A percentile compares a stretch with the other conserved stretches of the same genome.
phyloP scores from a whole-genome alignment of 2,329 filamentous ascomycete species.

The Colletotrichum incanum region DNA sequence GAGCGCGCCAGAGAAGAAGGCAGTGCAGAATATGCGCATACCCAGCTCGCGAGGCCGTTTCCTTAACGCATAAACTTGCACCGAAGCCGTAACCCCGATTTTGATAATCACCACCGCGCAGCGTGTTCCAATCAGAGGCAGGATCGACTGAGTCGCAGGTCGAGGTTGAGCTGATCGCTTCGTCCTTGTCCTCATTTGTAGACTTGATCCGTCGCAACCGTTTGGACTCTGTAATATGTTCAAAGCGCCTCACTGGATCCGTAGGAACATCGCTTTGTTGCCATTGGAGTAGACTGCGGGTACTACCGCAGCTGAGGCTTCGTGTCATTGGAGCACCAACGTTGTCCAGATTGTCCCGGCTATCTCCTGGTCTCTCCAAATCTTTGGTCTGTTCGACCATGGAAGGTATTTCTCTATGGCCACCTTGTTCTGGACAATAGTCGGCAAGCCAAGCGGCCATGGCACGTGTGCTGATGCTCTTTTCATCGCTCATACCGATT shows the following conservation, averaged over 20 bases:
- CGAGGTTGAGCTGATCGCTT: neutral
- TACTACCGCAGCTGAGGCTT: no score
- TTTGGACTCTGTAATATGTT: neutral
- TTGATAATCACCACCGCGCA: no score
- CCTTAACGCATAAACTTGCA: neutral
- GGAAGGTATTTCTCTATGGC: no score
- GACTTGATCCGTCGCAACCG: neutral
- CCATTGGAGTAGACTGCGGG: neutral
- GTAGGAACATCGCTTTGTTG: neutral
- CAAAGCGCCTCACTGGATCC: neutral
- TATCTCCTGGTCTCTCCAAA: no score
- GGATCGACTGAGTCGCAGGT: neutral
- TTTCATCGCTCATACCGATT: no score
- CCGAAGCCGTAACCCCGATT: no score
- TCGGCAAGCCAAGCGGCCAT: no score
- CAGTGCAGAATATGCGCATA: neutral
- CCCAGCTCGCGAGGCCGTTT: neutral
- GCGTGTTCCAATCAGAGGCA: neutral
- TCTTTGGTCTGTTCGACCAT: no score
- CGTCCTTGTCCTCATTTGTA: neutral
- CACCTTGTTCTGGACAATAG: no score
- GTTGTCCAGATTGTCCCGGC: no score
- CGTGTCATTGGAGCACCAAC: no score
- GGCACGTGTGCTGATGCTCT: no score
- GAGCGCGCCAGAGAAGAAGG: neutral